Conservation (phyloP, 163 green algal species). For the Chloromonas sp. region DNA sequence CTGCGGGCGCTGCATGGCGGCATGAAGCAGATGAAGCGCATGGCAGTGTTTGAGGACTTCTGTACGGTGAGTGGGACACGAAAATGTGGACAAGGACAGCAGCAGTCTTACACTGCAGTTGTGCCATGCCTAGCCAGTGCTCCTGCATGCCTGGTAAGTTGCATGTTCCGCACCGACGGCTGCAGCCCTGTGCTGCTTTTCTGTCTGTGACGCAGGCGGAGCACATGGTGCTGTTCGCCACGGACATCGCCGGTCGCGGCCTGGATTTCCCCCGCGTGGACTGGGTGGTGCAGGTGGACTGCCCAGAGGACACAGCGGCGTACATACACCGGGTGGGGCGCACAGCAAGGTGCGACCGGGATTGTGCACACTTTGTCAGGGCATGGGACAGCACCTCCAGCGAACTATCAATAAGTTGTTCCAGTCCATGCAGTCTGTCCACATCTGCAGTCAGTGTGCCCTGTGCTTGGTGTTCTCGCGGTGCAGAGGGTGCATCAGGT, state of each 20-base stretch:
- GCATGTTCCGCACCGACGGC: too few species aligned
- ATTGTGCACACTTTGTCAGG: neutral
- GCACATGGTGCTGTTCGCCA: constrained; percentile 84
- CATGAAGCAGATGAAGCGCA: constrained; percentile 92
- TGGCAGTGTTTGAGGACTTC: constrained; percentile 89
- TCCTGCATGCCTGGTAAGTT: too few species aligned
- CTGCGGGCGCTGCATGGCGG: constrained; percentile 85
- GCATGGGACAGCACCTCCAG: too few species aligned
- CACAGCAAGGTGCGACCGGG: constrained; percentile 67
- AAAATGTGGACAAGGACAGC: too few species aligned
- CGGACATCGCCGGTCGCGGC: constrained; percentile 90
- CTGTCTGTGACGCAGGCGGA: constrained; percentile 4
- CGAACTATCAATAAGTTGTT: too few species aligned
- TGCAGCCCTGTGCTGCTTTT: neutral
- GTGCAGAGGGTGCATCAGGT: too few species aligned
- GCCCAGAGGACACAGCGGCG: constrained; percentile 82
- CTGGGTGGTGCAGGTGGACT: constrained; percentile 97
- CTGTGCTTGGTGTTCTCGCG: too few species aligned
- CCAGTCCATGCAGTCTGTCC: too few species aligned
- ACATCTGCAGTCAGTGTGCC: too few species aligned
- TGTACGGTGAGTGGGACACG: constrained; percentile 41
- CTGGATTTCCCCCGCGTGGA: constrained; percentile 95
- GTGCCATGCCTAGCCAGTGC: neutral
- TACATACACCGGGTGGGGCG: constrained; percentile 98
- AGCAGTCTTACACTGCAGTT: neutral